Percentiles rank a stretch among this genome's conserved stretches.
phyloP scores from a whole-genome alignment of 2,329 filamentous ascomycete species.

The Alternaria sp. region DNA sequence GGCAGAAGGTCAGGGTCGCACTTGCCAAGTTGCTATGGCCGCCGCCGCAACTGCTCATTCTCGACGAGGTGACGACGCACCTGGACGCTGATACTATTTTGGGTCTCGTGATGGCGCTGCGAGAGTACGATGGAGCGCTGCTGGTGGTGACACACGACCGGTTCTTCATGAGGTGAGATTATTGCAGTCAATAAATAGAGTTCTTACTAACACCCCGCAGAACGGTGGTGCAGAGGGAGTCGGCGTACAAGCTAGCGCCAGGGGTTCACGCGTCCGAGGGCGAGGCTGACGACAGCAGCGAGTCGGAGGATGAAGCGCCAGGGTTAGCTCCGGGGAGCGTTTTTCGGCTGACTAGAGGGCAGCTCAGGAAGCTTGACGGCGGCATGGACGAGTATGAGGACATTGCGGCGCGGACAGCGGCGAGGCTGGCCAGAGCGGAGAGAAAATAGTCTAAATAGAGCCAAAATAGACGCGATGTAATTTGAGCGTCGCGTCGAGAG shows the following conservation, averaged over 20 bases:
- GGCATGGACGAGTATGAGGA: constrained; percentile 49
- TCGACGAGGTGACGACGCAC: constrained; percentile 86
- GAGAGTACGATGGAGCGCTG: constrained; percentile 74
- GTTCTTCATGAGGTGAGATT: constrained; percentile 71
- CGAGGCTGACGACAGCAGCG: constrained; percentile 52
- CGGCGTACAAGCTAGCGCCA: constrained; percentile 46
- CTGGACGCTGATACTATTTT: constrained; percentile 82
- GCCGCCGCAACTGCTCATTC: constrained; percentile 73
- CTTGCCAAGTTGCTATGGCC: constrained; percentile 73
- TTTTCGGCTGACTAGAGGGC: constrained; percentile 44
- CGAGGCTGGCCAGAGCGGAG: constrained; percentile 13
- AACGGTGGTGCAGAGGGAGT: constrained; percentile 70
- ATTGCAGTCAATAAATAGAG: neutral
- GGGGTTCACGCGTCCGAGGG: constrained; percentile 51
- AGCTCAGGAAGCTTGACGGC: constrained; percentile 43
- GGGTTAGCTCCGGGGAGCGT: constrained; percentile 52
- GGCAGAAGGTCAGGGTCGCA: constrained; percentile 70
- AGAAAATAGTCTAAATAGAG: neutral
- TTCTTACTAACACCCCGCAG: constrained; percentile 45
- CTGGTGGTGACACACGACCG: constrained; percentile 82
- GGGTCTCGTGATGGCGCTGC: constrained; percentile 70
- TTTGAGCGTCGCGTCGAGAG: neutral
- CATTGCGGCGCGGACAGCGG: constrained; percentile 42
- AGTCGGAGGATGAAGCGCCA: constrained; percentile 54
- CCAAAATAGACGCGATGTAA: neutral